Conservation (phyloP, 2,329 filamentous ascomycete genomes). For the Aschersonia sp. region DNA sequence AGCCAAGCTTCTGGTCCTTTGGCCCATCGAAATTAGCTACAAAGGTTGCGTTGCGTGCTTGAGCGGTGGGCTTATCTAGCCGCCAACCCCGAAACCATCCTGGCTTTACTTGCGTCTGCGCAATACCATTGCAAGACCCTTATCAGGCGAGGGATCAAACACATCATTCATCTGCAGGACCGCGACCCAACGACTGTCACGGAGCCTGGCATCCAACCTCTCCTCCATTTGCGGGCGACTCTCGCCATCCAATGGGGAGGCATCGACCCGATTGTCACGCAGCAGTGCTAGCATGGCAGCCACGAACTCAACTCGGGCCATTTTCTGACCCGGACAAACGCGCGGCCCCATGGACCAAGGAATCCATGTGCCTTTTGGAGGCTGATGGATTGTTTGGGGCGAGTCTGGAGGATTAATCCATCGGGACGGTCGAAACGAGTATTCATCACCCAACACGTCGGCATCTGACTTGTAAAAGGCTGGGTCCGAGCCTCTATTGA, state of each 20-base stretch:
- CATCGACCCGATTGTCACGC: background rate
- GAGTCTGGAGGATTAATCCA: constrained; percentile 16
- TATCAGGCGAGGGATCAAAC: background rate
- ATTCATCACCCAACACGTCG: background rate
- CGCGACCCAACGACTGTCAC: background rate
- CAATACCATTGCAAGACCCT: background rate
- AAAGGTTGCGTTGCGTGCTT: no score
- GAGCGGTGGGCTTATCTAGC: background rate
- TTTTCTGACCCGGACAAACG: constrained; percentile 37
- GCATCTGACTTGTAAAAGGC: background rate
- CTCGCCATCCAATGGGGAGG: background rate
- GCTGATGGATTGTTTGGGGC: background rate
- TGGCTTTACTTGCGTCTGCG: background rate
- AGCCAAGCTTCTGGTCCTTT: no score
- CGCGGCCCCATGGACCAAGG: constrained; percentile 34
- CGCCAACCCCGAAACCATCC: background rate
- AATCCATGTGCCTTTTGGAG: constrained; percentile 21
- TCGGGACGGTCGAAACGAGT: constrained; percentile 20
- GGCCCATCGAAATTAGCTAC: no score
- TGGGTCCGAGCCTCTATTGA: constrained; percentile 1
- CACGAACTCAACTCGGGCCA: constrained; percentile 40
- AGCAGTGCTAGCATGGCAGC: constrained; percentile 24
- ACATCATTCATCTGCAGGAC: constrained; percentile 3
- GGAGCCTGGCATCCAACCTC: constrained; percentile 1
- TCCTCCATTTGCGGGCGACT: background rate